These are phyloP conservation scores for Mycogone perniciosa DNA, from an alignment of 2,329 filamentous ascomycete genomes.

Conservation along the genomic window DNA sequence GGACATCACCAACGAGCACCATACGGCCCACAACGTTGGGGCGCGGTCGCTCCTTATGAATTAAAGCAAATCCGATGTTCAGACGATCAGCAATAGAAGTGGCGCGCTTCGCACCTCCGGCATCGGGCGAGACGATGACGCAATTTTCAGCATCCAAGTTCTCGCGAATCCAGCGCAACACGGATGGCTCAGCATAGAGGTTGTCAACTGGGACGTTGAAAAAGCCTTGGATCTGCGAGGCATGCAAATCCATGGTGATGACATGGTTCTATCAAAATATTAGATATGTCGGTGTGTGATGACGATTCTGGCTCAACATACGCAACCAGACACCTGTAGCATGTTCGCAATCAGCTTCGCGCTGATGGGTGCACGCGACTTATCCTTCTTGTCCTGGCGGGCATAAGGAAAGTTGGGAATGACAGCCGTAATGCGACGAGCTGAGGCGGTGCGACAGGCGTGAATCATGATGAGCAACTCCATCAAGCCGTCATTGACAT, in stretches of 20 bases:
- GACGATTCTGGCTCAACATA: conserved; percentile 19
- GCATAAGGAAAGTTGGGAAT: conserved; percentile 96
- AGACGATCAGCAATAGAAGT: conserved; percentile 90
- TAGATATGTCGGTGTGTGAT: conserved; percentile 4
- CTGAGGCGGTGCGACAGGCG: conserved; percentile 64
- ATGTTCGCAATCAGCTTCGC: conserved; percentile 96
- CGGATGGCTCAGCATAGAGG: conserved; percentile 89
- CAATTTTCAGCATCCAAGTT: conserved; percentile 76
- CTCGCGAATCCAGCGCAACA: conserved; percentile 84
- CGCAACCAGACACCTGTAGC: conserved; percentile 86
- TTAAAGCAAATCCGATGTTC: conserved; percentile 85
- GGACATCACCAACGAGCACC: conserved; percentile 89
- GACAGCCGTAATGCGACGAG: conserved; percentile 88
- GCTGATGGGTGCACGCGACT: conserved; percentile 88
- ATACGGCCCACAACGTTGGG: conserved; percentile 84
- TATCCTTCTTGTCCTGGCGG: conserved; percentile 95
- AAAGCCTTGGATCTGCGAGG: conserved; percentile 91
- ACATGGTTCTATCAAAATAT: conserved; percentile 40
- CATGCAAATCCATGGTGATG: conserved; percentile 94
- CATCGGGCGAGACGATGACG: conserved; percentile 92
- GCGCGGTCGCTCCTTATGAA: conserved; percentile 90
- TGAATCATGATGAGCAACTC: conserved; percentile 98
- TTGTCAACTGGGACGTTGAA: conserved; percentile 76
- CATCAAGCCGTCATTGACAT: conserved; percentile 98
- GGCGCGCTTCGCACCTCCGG: conserved; percentile 88